Evolutionary conservation across 345 rosid species (phyloP), one percentile per base, ranked within the genome.

Genomic region (Gossypium bickii): DNA sequence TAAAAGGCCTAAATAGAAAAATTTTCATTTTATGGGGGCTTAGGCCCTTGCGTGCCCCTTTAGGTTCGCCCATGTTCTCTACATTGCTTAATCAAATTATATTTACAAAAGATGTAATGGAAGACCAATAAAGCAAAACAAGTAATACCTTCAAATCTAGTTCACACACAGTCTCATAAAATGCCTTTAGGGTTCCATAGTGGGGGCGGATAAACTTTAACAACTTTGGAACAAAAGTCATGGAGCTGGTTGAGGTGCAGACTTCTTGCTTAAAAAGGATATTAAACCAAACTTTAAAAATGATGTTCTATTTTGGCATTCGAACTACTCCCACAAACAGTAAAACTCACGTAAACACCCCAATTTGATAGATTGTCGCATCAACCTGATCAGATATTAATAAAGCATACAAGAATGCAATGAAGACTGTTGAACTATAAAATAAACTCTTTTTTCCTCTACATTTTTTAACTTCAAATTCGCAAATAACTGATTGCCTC

Each of bases 151-250:
- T 93, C 71, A 93, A 72, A 79, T 89, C 91, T 0, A 91, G 82
- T 18, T 88, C 97, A 1, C 18, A 71, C 99, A 95, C 85, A 65
- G 77, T 86, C 76, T 79, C 85, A 71, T 88, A 93, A 79, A 64
- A 88, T 56, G 85, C 87, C 73, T 95, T 93, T 11, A 95, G 87
- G 71, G 91, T 82, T 83, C 89, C 98, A 82, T 91, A 95, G 84
- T 95, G 98, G 44, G 97, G 97, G 16, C 98, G 94, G 64, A 95
- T 98, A 85, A 95, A 93, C 86, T 95, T 93, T 75, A 95, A 86
- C 12, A 97, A 98, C 85, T 95, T 95, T 22, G 98, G 99, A 80
- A 95, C 98, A 43, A 97, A 93, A 24, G 99, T 95, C 99, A 95
- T 91, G 43, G 97, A 95, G 83, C 99, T 95, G 5, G 97, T 95